Percentiles rank a stretch among this genome's conserved stretches.
Evolutionary conservation across 2,329 filamentous ascomycete species (phyloP).

Genomic region (Fusarium sp.): DNA sequence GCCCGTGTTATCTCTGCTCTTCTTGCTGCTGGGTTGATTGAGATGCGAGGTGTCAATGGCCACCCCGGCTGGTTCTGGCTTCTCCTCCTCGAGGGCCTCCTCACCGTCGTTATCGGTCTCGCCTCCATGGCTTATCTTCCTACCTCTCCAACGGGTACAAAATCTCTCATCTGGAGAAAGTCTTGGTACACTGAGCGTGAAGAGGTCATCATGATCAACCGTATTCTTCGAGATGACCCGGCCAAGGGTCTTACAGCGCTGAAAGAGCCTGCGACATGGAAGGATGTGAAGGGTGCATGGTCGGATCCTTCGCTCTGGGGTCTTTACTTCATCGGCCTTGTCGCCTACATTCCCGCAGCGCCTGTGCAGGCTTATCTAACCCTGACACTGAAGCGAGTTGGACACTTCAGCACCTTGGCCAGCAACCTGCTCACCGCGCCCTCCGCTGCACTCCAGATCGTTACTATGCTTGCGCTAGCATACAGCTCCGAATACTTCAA

Average conservation of each 20-base stretch:
- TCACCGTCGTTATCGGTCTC: conserved; percentile 64
- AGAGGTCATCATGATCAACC: conserved; percentile 77
- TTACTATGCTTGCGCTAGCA: conserved; percentile 65
- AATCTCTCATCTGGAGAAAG: conserved; percentile 68
- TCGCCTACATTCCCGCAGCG: conserved; percentile 61
- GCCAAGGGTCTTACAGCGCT: conserved; percentile 62
- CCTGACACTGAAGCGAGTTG: conserved; percentile 65
- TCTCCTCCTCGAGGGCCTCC: conserved; percentile 54
- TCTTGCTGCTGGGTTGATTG: conserved; percentile 58
- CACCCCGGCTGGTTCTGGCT: conserved; percentile 68
- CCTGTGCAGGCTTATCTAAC: conserved; percentile 64
- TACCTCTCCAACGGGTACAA: conserved; percentile 73
- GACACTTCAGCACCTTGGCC: conserved; percentile 65
- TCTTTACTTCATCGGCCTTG: conserved; percentile 60
- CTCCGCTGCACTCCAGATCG: conserved; percentile 65
- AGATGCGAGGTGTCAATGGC: conserved; percentile 61
- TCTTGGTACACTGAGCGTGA: conserved; percentile 75
- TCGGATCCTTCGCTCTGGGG: conserved; percentile 61
- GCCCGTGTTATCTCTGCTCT: conserved; percentile 60
- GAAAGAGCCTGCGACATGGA: conserved; percentile 55
- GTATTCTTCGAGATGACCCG: conserved; percentile 64
- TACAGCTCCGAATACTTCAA: conserved; percentile 66
- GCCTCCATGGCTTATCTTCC: conserved; percentile 70
- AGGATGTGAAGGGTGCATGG: conserved; percentile 58
- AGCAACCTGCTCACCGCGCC: conserved; percentile 73